A percentile compares a stretch with the other conserved stretches of the same genome.
Evolutionary conservation across 192 early-diverging fungal species (phyloP).

Genomic region (Thoreauomyces humboldtii): DNA sequence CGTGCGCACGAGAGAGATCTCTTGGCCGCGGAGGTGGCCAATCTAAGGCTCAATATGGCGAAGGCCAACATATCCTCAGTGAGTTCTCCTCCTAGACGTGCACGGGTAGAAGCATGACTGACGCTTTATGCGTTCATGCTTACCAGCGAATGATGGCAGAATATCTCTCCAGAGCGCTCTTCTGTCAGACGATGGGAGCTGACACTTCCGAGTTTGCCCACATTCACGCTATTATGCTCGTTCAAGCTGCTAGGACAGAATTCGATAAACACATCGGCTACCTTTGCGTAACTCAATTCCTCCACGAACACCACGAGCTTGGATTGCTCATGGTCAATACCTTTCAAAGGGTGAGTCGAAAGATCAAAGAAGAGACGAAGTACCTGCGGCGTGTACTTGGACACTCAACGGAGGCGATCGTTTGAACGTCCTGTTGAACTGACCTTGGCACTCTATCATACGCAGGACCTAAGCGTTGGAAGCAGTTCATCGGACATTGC

Average conservation of each 20-base stretch:
- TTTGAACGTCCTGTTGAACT: too few relatives aligned
- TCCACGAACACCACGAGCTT: not conserved
- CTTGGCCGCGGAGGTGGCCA: not conserved
- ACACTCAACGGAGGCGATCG: too few relatives aligned
- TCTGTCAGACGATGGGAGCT: constrained; percentile 4
- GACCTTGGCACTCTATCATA: too few relatives aligned
- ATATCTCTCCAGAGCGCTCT: not conserved
- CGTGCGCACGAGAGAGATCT: not conserved
- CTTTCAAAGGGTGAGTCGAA: not conserved
- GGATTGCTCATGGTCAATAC: constrained; percentile 10
- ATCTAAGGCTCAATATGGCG: constrained; percentile 3
- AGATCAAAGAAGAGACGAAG: too few relatives aligned
- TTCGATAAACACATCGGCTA: constrained; percentile 14
- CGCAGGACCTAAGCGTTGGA: too few relatives aligned
- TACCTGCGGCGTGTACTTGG: too few relatives aligned
- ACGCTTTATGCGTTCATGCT: not conserved
- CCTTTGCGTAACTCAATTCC: constrained; percentile 3
- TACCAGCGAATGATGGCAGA: not conserved
- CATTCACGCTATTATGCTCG: constrained; percentile 4
- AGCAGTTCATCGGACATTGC: not conserved
- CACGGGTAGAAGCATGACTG: not conserved
- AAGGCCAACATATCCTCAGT: not conserved
- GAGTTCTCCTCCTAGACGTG: not conserved
- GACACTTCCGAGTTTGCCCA: not conserved
- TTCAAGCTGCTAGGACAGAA: not conserved